Base-by-base conservation (phyloP, 192 early-diverging fungal species). In the Coemansia sp. region DNA sequence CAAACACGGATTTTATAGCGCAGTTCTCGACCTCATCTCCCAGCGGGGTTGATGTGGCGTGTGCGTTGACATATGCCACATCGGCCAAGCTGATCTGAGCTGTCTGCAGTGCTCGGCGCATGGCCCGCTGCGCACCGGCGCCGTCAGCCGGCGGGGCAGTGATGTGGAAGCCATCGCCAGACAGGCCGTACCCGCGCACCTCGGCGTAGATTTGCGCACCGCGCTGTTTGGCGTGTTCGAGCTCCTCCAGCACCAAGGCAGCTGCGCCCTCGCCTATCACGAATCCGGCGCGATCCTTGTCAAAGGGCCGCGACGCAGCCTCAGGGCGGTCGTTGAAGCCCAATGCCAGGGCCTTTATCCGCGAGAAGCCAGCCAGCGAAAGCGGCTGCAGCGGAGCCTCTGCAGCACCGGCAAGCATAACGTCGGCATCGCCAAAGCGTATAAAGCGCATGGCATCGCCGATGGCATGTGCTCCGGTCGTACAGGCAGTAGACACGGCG, bases 391-490 rank as follows among this genome's bases (percentile, higher is more conserved):
- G 81, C 46, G 90, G 87, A 2, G 95, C 88, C 76, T 98, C 97
- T 2, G 93, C 79, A 11, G 93, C 95, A 34, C 97, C 97, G 3
- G 95, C 95, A 12, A 98, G 78, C 92, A 98, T 96, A 6, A 98
- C 95, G 78, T 97, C 94, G 7, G 95, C 95, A 64, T 98, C 97
- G 34, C 93, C 94, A 67, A 85, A 94, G 50, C 90, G 87, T 71
- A 98, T 98, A 72, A 95, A 97, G 34, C 97, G 87, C 86, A 90
- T 90, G 0, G 97, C 97, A 68, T 98, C 97, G 27, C 95, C 97
- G 34, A 98, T 89, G 0, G 97, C 87, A 74, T 98, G 95, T 3
- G 95, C 95, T 6, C 97, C 97, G 5, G 97, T 97, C 2, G 97
- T 94, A 70, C 97, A 98, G 1, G 97, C 97, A 0, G 97, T 98